Percentiles rank a stretch among this genome's conserved stretches.
These are phyloP conservation scores for Diutina mesorugosa DNA, from an alignment of 1,139 yeast genomes.

Conservation along the genomic window DNA sequence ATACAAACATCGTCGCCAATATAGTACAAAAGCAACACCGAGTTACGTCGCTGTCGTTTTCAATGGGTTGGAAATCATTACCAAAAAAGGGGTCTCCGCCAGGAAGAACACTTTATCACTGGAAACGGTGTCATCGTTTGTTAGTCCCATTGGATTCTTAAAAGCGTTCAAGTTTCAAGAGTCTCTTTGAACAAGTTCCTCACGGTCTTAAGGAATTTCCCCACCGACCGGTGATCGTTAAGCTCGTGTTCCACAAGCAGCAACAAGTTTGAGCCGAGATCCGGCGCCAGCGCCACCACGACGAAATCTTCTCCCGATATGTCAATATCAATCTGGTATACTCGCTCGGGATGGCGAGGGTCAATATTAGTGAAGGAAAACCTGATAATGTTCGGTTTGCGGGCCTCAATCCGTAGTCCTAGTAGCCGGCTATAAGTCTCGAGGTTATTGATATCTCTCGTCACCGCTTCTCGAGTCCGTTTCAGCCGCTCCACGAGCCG, in stretches of 20 bases:
- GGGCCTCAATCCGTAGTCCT: background rate
- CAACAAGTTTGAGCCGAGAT: background rate
- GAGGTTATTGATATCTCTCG: background rate
- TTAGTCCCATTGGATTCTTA: too few relatives aligned
- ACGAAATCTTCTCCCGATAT: background rate
- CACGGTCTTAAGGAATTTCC: background rate
- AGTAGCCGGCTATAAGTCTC: background rate
- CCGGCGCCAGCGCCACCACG: slow-evolving; percentile 1
- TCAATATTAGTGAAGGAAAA: background rate
- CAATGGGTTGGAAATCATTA: too few relatives aligned
- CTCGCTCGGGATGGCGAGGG: background rate
- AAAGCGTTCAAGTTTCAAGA: background rate
- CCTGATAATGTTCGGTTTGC: background rate
- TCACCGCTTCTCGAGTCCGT: background rate
- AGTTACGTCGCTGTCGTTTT: too few relatives aligned
- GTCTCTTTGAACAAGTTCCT: background rate
- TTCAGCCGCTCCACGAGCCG: too few relatives aligned
- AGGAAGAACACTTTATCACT: background rate
- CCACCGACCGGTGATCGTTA: background rate
- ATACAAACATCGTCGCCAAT: background rate
- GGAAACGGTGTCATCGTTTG: too few relatives aligned
- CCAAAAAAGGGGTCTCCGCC: background rate
- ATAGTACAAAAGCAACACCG: too few relatives aligned
- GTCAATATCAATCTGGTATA: background rate
- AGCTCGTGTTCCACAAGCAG: background rate